Conservation (phyloP, 2,329 filamentous ascomycete species). For the Calcarisporium arbuscula region DNA sequence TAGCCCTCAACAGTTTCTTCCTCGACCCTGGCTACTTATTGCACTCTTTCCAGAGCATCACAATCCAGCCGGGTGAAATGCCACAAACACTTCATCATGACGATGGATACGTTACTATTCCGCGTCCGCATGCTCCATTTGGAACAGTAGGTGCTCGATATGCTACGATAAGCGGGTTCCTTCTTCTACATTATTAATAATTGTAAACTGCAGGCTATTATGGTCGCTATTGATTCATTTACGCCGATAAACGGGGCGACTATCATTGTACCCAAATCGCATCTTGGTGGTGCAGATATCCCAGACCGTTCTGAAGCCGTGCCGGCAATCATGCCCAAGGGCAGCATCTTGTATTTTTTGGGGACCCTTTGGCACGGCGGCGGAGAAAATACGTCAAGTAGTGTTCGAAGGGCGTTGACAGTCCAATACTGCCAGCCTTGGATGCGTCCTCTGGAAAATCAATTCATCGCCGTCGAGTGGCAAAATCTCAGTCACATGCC, state of each 20-base stretch:
- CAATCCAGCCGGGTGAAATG: conserved; percentile 30
- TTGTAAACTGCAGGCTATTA: conserved; percentile 15
- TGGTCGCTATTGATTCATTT: conserved; percentile 25
- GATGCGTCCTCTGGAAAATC: conserved; percentile 30
- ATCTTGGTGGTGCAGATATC: conserved; percentile 23
- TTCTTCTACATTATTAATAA: neutral
- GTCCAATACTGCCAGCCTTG: conserved; percentile 36
- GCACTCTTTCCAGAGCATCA: conserved; percentile 29
- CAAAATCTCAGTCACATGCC: conserved; percentile 16
- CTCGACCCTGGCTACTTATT: conserved; percentile 29
- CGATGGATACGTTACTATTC: conserved; percentile 20
- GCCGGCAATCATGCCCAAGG: conserved; percentile 26
- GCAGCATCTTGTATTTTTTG: conserved; percentile 28
- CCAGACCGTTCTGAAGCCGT: conserved; percentile 20
- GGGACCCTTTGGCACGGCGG: conserved; percentile 31
- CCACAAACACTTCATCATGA: conserved; percentile 30
- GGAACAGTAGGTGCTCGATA: conserved; percentile 17
- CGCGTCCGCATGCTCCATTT: conserved; percentile 26
- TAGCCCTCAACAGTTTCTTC: conserved; percentile 32
- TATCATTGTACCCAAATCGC: conserved; percentile 26
- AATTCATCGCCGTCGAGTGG: conserved; percentile 26
- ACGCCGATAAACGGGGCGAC: conserved; percentile 27
- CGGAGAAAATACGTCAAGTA: conserved; percentile 23
- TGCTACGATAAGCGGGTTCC: neutral
- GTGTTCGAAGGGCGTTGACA: conserved; percentile 26